A percentile compares a stretch with the other conserved stretches of the same genome.
phyloP scores from a whole-genome alignment of 495 filamentous ascomycete species.

The Oidiodendron maius region DNA sequence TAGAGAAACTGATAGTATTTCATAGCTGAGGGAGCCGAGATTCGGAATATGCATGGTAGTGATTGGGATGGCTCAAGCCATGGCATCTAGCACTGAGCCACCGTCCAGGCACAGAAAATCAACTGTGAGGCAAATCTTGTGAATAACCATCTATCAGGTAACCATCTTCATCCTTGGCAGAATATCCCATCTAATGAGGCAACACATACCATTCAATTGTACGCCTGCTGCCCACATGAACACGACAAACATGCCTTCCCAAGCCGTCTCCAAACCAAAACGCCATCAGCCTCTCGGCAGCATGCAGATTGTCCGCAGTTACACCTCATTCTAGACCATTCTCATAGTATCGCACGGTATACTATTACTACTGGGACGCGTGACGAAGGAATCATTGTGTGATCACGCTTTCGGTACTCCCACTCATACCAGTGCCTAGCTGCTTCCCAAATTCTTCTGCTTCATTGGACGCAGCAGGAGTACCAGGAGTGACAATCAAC shows the following conservation, averaged over 20 bases:
- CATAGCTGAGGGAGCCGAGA: no score
- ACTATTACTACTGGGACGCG: no score
- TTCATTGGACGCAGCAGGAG: constrained; percentile 14
- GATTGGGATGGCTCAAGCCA: no score
- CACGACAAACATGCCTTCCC: background rate
- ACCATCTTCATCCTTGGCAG: background rate
- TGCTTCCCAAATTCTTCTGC: constrained; percentile 19
- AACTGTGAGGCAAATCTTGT: background rate
- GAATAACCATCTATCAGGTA: constrained; percentile 1
- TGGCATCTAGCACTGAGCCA: no score
- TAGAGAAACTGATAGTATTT: no score
- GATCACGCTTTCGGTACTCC: constrained; percentile 6
- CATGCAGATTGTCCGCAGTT: background rate
- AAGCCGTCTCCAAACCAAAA: background rate
- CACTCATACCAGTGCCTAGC: constrained; percentile 11
- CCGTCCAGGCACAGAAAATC: no score
- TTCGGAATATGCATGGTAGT: no score
- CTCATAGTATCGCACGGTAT: no score
- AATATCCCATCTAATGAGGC: background rate
- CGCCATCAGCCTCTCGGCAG: background rate
- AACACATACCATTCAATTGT: background rate
- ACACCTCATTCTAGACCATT: no score
- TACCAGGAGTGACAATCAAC: constrained; percentile 21
- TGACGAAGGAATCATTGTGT: no score
- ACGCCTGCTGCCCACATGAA: background rate